Conservation (phyloP, 768 basidiomycete genomes). For the Leccinum subgranulosum region DNA sequence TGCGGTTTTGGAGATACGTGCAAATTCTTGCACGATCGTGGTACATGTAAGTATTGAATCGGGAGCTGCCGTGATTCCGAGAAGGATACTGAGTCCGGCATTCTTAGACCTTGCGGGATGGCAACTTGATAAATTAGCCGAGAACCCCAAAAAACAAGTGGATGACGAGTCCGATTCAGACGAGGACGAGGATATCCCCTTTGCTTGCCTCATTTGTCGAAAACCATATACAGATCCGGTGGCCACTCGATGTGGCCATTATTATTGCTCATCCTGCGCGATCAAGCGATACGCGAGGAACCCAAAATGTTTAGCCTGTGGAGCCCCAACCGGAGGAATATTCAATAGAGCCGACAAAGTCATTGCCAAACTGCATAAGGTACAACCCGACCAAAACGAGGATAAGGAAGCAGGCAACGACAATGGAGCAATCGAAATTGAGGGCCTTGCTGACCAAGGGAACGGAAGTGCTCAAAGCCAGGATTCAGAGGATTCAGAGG, state of each 20-base stretch:
- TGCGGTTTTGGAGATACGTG: conserved; percentile 99
- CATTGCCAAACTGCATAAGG: conserved; percentile 80
- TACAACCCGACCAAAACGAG: conserved; percentile 52
- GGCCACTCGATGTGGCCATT: conserved; percentile 95
- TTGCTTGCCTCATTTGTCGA: conserved; percentile 97
- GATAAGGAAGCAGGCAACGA: conserved; percentile 41
- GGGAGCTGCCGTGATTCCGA: background rate
- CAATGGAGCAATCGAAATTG: conserved; percentile 51
- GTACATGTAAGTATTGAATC: conserved; percentile 65
- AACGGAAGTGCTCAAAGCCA: conserved; percentile 27
- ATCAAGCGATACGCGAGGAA: conserved; percentile 94
- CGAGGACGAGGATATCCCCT: conserved; percentile 88
- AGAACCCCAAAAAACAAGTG: conserved; percentile 60
- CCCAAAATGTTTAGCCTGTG: conserved; percentile 93
- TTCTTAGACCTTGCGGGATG: conserved; percentile 88
- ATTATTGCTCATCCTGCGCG: conserved; percentile 93
- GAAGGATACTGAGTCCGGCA: conserved; percentile 8
- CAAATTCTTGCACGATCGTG: conserved; percentile 98
- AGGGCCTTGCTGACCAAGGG: conserved; percentile 45
- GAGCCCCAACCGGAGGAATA: conserved; percentile 89
- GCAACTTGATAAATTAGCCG: conserved; percentile 95
- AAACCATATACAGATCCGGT: conserved; percentile 94
- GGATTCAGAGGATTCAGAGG: conserved; percentile 27
- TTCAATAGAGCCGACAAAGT: conserved; percentile 96
- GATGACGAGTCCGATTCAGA: conserved; percentile 61